phyloP scores from a whole-genome alignment of 768 basidiomycete species.

The Termitomyces sp. region DNA sequence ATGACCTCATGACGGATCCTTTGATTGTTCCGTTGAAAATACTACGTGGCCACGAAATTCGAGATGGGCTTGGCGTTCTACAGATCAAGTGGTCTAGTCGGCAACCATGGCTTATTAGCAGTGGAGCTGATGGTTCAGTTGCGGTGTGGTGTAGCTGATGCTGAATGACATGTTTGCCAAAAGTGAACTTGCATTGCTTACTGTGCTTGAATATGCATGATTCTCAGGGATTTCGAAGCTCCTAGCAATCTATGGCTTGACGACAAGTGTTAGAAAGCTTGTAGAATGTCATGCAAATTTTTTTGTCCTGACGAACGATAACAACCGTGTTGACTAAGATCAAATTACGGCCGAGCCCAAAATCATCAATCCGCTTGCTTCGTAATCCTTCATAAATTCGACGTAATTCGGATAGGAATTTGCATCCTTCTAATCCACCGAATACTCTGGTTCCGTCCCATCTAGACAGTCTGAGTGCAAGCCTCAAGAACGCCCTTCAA shows the following conservation, averaged over 20 bases:
- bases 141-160: constrained; percentile 79
- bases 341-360: neutral
- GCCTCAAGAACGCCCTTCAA: neutral
- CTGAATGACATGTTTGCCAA: constrained; percentile 7
- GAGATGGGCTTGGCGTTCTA: constrained; percentile 85
- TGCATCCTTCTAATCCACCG: constrained; percentile 6
- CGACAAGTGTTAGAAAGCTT: neutral
- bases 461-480: neutral
- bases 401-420: constrained; percentile 11
- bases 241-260: neutral
- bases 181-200: neutral
- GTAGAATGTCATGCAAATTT: neutral
- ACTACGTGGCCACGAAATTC: constrained; percentile 82
- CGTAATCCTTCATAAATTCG: neutral
- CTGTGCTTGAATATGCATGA: neutral
- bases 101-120: constrained; percentile 90
- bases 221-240: constrained; percentile 4
- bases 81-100: constrained; percentile 85
- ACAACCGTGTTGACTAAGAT: neutral
- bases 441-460: constrained; percentile 15
- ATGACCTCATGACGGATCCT: constrained; percentile 94
- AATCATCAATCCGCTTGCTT: constrained; percentile 6
- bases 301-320: neutral
- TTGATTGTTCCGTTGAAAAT: constrained; percentile 97
- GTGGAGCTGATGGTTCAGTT: constrained; percentile 88